These are phyloP conservation scores for Hydrangea macrophylla DNA, from an alignment of 148 eudicot genomes.

Conservation along the genomic window DNA sequence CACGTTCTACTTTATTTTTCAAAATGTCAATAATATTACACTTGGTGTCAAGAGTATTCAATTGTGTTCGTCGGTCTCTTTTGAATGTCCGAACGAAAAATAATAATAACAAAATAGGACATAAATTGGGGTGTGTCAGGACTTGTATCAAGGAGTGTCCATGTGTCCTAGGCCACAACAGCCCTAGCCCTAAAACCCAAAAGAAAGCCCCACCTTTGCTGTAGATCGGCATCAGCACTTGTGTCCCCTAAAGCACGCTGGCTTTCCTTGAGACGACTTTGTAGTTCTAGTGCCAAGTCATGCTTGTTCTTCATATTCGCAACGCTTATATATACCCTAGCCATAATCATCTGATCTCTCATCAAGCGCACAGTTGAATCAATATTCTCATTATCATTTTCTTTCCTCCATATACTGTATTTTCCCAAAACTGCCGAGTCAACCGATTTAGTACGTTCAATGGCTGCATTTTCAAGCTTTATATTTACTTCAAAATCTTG, in stretches of 20 bases:
- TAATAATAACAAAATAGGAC: too few species aligned
- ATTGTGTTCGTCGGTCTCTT: too few species aligned
- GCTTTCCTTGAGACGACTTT: constrained; percentile 79
- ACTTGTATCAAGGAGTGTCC: too few species aligned
- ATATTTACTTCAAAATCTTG: constrained; percentile 75
- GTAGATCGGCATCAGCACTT: constrained; percentile 68
- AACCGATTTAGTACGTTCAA: constrained; percentile 88
- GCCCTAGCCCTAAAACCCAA: too few species aligned
- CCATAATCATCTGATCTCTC: constrained; percentile 95
- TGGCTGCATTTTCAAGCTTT: constrained; percentile 94
- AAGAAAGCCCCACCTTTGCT: constrained; percentile 85
- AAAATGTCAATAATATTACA: too few species aligned
- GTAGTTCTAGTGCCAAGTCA: constrained; percentile 73
- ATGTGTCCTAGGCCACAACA: too few species aligned
- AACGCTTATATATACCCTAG: constrained; percentile 77
- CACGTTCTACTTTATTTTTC: too few species aligned
- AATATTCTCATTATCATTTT: constrained; percentile 79
- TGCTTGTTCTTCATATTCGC: constrained; percentile 74
- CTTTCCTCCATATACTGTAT: constrained; percentile 91
- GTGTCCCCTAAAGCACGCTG: constrained; percentile 90
- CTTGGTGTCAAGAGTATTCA: too few species aligned
- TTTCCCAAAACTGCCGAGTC: constrained; percentile 94
- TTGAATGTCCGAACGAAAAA: too few species aligned
- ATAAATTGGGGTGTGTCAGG: too few species aligned
- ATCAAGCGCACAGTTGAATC: constrained; percentile 85